Conservation (phyloP, 2,329 filamentous ascomycete species). For the Sporothrix sp. region DNA sequence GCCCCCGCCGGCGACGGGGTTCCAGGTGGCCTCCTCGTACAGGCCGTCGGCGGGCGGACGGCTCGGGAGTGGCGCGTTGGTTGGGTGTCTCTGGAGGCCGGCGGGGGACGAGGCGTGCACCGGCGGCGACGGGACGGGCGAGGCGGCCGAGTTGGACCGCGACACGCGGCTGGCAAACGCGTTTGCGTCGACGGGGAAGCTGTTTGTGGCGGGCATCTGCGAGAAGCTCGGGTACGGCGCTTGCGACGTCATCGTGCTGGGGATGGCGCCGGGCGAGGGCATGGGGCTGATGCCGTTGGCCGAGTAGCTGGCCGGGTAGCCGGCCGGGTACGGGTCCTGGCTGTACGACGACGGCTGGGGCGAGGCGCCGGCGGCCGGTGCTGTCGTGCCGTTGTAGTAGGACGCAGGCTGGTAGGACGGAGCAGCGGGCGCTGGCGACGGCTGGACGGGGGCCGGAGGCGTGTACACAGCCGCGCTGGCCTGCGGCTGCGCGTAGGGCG, state of each 20-base stretch:
- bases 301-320: constrained; percentile 11
- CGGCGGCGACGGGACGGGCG: constrained; percentile 37
- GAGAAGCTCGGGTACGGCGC: constrained; percentile 43
- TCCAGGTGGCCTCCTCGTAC: constrained; percentile 34
- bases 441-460: constrained; percentile 7
- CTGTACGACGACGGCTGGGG: constrained; percentile 21
- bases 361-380: constrained; percentile 16
- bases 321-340: constrained; percentile 19
- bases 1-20: background rate
- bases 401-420: constrained; percentile 12
- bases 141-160: constrained; percentile 42
- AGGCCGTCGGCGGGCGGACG: constrained; percentile 36
- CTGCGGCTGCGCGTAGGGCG: background rate
- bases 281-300: constrained; percentile 31
- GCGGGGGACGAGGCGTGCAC: constrained; percentile 33
- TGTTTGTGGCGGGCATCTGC: constrained; percentile 44
- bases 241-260: constrained; percentile 28
- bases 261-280: constrained; percentile 21
- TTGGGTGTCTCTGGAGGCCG: constrained; percentile 47
- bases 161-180: constrained; percentile 35
- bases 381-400: constrained; percentile 17
- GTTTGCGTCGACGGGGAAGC: constrained; percentile 38
- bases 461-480: background rate
- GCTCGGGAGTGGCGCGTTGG: constrained; percentile 49
- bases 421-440: constrained; percentile 1